phyloP scores from a whole-genome alignment of 1,284 basidiomycete species.

The Rhizoctonia solani region DNA sequence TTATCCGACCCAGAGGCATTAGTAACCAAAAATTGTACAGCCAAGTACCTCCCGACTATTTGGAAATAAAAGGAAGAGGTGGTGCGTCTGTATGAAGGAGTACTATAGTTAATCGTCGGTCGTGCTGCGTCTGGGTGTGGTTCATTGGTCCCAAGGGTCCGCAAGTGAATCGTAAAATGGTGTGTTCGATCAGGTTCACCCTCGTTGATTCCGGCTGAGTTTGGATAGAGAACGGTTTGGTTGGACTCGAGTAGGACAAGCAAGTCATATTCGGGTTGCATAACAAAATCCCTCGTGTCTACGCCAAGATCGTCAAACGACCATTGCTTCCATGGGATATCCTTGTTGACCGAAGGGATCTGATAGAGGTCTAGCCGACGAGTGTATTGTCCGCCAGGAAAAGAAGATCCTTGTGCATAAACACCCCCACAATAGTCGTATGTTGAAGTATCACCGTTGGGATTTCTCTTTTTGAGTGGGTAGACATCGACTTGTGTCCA shows the following conservation, averaged over 20 bases:
- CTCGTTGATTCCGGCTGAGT: background rate
- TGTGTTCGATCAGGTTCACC: background rate
- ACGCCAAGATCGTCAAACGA: background rate
- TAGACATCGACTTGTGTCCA: background rate
- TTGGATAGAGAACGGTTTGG: background rate
- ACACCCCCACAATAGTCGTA: constrained; percentile 22
- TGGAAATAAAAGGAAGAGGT: constrained; percentile 2
- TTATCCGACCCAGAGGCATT: background rate
- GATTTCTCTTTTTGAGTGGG: background rate
- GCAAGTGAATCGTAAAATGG: background rate
- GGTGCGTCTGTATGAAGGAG: background rate
- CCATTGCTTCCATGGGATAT: constrained; percentile 6
- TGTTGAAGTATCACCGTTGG: background rate
- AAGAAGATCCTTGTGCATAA: constrained; percentile 4
- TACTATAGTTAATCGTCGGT: background rate
- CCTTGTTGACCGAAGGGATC: constrained; percentile 10
- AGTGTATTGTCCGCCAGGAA: background rate
- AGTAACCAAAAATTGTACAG: background rate
- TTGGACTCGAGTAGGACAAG: constrained; percentile 4
- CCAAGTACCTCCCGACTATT: background rate
- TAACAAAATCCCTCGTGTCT: background rate
- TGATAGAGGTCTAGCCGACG: constrained; percentile 1
- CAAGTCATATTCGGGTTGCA: constrained; percentile 11
- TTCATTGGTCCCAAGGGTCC: background rate
- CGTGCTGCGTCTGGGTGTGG: background rate